Base-by-base conservation (phyloP, 208 protist genomes). In the Herpetomonas samuelpessoai region DNA sequence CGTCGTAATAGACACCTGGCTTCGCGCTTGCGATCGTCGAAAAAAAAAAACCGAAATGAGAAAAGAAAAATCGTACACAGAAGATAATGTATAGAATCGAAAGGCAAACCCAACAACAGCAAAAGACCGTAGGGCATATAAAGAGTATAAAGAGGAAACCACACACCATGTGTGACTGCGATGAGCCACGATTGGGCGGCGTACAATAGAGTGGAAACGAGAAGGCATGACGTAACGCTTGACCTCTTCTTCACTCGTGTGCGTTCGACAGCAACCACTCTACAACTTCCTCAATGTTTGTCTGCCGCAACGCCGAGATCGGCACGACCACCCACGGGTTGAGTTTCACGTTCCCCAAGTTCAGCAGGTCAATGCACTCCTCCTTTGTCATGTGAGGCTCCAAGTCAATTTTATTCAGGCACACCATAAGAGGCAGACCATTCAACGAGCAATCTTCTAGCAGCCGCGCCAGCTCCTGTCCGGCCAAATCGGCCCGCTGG, bases 351-450 rank as follows among this genome's bases (percentile, higher is more conserved):
- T 67, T 76, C 29, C 70, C 67, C 48, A 93, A 66, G 44, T 79
- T 76, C 25, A 92, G 66, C 45, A 83, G 58, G 60, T 87, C 67
- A 31, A 93, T 76, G 56, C 71, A 81, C 61, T 91, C 83, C 54
- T 85, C 80, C 47, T 89, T 91, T 48, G 63, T 79, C 68, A 89
- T 92, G 73, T 85, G 83, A 7, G 76, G 84, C 25, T 93, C 79
- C 0, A 92, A 30, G 60, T 92, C 89, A 70, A 87, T 91, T 59
- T 93, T 95, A 55, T 92, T 96, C n/a, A 93, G 66, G 55, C 86
- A 81, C 38, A 96, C 49, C 4, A 92, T 61, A 24, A 93, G 52
- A 0, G 84, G 86, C 21, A 89, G 77, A 1, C 73, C 67, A 39
- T 81, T 52, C 12, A 92, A 65, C 25, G 62, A 48, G 21, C 48